Evolutionary conservation across 208 protist species (phyloP), one percentile per base, ranked within the genome.

Genomic region (Novymonas esmeraldas): DNA sequence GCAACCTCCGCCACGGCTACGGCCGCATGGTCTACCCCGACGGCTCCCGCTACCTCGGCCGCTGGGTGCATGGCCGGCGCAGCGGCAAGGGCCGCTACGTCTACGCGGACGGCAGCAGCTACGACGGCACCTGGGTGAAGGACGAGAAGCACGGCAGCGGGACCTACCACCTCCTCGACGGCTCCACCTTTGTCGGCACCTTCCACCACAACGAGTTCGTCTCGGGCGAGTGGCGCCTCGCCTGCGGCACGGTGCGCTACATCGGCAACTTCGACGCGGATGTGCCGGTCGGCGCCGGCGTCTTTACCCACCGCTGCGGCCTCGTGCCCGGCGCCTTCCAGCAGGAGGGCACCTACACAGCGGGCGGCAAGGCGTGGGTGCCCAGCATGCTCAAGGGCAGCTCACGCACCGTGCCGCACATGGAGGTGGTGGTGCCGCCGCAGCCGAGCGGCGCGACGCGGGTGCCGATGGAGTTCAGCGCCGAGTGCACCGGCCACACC

Each of bases 1-100:
- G 59, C 24, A 90, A 92, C 63, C 51, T 76, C 54, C 89, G 90
- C 9, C 85, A 93, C 62, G 93, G 90, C 24, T 64, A 74, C 60
- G 93, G 93, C n/a, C 84, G 87, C 42, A 95, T 95, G 73, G 76
- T 90, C 2, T 94, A 97, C 79, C 85, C 90, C 0, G 90, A 94
- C 68, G 88, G 90, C 38, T 89, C 82, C 13, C 81, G 78, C 62
- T 97, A 95, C 78, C 74, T 87, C 14, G 92, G 92, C 7, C 28
- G 36, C 7, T 97, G 92, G 92, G 54, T 66, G 24, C 74, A 81
- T 44, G 85, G 94, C 65, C 63, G 60, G 60, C 89, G 93, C 50
- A 79, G 76, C 58, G 91, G 91, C 28, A 61, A 65, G 18, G 91
- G 91, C 22, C 89, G 79, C 54, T 96, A 94, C 70, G 77, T 83